Evolutionary conservation across 2,329 filamentous ascomycete species (phyloP).

Genomic region (Aspergillus fructus): DNA sequence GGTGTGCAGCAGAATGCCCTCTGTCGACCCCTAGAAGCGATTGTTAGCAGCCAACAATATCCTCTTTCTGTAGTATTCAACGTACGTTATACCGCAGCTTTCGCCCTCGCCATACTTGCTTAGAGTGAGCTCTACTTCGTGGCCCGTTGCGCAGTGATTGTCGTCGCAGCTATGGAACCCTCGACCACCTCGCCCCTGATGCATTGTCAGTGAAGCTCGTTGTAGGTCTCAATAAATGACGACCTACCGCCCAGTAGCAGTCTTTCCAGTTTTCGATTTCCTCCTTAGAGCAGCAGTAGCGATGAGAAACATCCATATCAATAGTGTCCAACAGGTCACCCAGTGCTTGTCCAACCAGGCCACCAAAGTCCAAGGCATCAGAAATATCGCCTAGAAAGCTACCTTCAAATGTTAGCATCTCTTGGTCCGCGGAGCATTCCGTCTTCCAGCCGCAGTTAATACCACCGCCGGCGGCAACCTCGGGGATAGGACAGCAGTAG

Average conservation of each 20-base stretch:
- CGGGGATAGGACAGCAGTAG: constrained; percentile 9
- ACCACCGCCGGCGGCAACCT: constrained; percentile 9
- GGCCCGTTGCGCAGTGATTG: constrained; percentile 5
- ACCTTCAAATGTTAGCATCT: constrained; percentile 6
- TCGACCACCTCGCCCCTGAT: background rate
- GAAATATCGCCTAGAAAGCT: background rate
- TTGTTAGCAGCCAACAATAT: background rate
- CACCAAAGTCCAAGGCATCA: background rate
- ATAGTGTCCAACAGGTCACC: background rate
- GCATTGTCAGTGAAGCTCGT: background rate
- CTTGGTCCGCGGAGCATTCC: constrained; percentile 4
- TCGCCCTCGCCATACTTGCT: constrained; percentile 7
- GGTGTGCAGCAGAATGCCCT: constrained; percentile 13
- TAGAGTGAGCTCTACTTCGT: background rate
- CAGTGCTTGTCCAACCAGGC: constrained; percentile 2
- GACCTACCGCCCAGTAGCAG: constrained; percentile 11
- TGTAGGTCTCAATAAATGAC: no score
- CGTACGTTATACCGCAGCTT: constrained; percentile 1
- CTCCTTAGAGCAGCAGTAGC: constrained; percentile 6
- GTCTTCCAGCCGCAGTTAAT: constrained; percentile 12
- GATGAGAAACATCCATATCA: background rate
- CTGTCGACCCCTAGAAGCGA: background rate
- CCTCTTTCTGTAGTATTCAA: background rate
- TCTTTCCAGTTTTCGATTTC: constrained; percentile 12
- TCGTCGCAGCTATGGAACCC: background rate